Evolutionary conservation across 768 basidiomycete genomes (phyloP).

Genomic region (Naematelia encephala): DNA sequence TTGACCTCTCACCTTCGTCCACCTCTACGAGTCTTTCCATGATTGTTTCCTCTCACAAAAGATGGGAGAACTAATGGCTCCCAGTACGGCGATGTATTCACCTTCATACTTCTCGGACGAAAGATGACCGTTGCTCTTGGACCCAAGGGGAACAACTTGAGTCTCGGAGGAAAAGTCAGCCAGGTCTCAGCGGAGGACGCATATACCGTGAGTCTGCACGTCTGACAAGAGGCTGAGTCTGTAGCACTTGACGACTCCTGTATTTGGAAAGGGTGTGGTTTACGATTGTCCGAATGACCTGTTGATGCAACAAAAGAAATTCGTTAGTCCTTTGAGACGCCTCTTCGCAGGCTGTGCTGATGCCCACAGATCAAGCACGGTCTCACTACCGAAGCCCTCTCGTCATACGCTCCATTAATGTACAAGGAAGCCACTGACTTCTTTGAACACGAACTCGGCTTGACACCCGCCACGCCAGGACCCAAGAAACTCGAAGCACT

Average conservation of each 20-base stretch:
- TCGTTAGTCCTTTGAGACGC: conserved; percentile 53
- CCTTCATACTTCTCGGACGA: conserved; percentile 84
- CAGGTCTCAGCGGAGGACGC: conserved; percentile 94
- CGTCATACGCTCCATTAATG: conserved; percentile 75
- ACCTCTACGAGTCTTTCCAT: too few species aligned
- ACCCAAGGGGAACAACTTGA: conserved; percentile 85
- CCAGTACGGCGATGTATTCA: conserved; percentile 98
- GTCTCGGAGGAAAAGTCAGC: conserved; percentile 88
- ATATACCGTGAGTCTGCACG: conserved; percentile 60
- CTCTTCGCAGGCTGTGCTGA: conserved; percentile 2
- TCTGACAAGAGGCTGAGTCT: background rate
- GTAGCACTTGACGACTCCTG: conserved; percentile 85
- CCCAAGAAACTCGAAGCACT: conserved; percentile 59
- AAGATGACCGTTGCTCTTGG: conserved; percentile 87
- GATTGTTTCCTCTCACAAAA: too few species aligned
- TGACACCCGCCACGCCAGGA: conserved; percentile 44
- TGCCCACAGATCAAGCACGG: conserved; percentile 72
- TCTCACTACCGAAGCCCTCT: conserved; percentile 84
- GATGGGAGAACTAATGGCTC: too few species aligned
- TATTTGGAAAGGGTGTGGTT: conserved; percentile 96
- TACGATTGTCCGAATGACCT: conserved; percentile 95
- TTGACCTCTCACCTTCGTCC: too few species aligned
- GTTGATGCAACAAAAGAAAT: conserved; percentile 99
- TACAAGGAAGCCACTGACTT: conserved; percentile 64
- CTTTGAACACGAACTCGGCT: conserved; percentile 63